Base-by-base conservation (phyloP, 208 protist species). In the Porcisia hertigi region DNA sequence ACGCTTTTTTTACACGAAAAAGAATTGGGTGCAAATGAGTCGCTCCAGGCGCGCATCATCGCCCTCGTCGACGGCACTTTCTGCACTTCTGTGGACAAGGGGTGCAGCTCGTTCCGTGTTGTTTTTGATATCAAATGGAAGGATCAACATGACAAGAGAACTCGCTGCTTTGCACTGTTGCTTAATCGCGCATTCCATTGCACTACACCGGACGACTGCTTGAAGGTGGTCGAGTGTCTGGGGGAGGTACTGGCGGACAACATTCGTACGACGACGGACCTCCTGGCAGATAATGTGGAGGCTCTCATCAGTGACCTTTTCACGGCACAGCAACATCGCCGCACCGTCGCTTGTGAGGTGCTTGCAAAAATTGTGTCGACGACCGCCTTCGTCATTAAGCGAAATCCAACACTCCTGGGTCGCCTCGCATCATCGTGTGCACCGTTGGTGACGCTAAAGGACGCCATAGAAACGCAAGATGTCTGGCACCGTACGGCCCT, bases 91-190 rank as follows among this genome's bases (percentile, higher is more conserved):
- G 79, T 89, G 18, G 79, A 88, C 20, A 93, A 87, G 52, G 93
- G 93, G n/a, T 88, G 89, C 76, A 79, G 85, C 39, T 85, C 88
- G 0, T 91, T 95, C 34, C 81, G 85, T 30, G 91, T 95, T 11
- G 86, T 94, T 9, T 95, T 95, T 76, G 93, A 97, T 69, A 71
- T 95, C 20, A 81, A 88, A 6, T 88, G 90, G 83, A 86, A 85
- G 49, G 91, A 97, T 69, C 88, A 88, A 71, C 91, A 97, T 59
- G 91, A 95, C 41, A 92, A 91, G 79, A 88, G 93, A 16, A 86
- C 58, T 25, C 84, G 88, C 18, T 93, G 87, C 72, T 78, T 97
- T 41, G 63, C 65, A 14, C 65, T 95, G 47, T 80, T 97, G 34
- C 80, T 95, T 43, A 58, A 65, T 53, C 87, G 90, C 41, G 93